Base-by-base conservation (phyloP, 306 rosid species). In the Sechiopsis laciniata region DNA sequence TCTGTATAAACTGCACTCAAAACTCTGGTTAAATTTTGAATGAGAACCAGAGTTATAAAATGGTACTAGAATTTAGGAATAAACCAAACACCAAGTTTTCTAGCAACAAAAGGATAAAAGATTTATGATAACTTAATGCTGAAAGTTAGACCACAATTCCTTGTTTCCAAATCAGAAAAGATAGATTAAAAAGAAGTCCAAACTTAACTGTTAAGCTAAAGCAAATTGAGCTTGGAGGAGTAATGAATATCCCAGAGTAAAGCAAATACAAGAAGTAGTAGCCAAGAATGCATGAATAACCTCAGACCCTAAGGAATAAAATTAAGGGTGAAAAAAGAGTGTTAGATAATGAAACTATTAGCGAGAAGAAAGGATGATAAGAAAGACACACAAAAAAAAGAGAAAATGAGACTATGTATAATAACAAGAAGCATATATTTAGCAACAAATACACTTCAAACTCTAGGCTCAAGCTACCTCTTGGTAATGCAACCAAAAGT, bases 321-420 rank as follows among this genome's bases (percentile, higher is more conserved):
- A n/a, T 8, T 22, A 71, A 59, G 65, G 22, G 35, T 65, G 55
- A 70, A 55, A 51, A 66, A 26, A 45, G 46, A 7, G 71, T n/a
- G 15, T 64, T 45, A 17, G 53, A 40, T 40, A 37, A 64, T 71
- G 62, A 71, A 24, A 55, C 32, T 66, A 50, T 37, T 61, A 29
- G 67, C 7, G 24, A 53, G 24, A 79, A 77, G 76, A 74, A 74
- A 46, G 55, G 57, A 63, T 11, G 57, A 40, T 5, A 20, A 32
- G 55, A 4, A 55, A 73, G 57, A 3, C 12, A 4, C 12, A 4
- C 35, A 42, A 12, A 59, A 11, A 6, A 10, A 14, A 9, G 63
- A 21, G 37, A 15, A 71, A 53, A 7, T 11, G 48, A 71, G 17
- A 24, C 16, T 3, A 52, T 3, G 46, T 14, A 53, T 22, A 16